Conservation (phyloP, 345 rosid species). For the Nephelium lappaceum region DNA sequence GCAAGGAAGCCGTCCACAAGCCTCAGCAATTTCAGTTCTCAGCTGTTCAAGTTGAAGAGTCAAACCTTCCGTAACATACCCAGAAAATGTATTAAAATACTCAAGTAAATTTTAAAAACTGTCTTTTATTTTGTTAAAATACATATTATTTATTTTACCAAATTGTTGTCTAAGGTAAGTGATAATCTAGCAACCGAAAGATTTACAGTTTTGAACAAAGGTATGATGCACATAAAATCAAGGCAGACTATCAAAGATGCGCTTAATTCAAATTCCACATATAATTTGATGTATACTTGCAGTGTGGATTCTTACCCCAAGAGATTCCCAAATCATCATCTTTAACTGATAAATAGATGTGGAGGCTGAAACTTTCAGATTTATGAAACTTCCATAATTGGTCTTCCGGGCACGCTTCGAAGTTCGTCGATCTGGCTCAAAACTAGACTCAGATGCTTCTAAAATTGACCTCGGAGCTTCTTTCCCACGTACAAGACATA, state of each 20-base stretch:
- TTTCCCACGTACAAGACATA: conserved; percentile 79
- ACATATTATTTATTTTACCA: background rate
- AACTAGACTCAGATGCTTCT: conserved; percentile 67
- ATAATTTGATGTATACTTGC: background rate
- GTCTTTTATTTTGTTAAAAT: background rate
- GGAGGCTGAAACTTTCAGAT: conserved; percentile 85
- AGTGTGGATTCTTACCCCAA: conserved; percentile 69
- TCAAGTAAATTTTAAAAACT: background rate
- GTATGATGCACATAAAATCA: background rate
- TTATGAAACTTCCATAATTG: conserved; percentile 67
- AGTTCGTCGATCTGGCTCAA: conserved; percentile 76
- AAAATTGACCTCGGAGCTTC: conserved; percentile 92
- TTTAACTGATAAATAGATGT: conserved; percentile 88
- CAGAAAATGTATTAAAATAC: background rate
- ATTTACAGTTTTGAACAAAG: background rate
- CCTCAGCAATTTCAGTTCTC: background rate
- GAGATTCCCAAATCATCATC: conserved; percentile 99
- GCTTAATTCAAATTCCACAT: conserved; percentile 15
- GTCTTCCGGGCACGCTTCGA: conserved; percentile 90
- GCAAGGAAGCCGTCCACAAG: background rate
- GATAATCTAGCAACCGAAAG: background rate
- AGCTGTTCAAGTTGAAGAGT: background rate
- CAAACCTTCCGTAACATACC: background rate
- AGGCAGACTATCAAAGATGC: background rate
- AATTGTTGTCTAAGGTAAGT: background rate